Conservation (phyloP, 2,329 filamentous ascomycete genomes). For the Monosporascus sp. region DNA sequence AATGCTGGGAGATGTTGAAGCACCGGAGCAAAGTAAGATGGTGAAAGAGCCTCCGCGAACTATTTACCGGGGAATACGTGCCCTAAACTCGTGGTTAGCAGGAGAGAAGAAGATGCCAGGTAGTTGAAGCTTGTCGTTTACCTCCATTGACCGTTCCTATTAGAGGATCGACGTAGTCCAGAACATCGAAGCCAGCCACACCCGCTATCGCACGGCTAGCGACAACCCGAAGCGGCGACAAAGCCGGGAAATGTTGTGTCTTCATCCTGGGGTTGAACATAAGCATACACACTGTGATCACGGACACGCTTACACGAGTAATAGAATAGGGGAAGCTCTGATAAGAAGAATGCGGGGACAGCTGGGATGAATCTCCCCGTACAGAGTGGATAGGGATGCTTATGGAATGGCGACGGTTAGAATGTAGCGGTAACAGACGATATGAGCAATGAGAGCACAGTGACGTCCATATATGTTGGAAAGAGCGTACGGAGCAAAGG, state of each 20-base stretch:
- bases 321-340: no score
- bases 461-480: no score
- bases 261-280: not conserved
- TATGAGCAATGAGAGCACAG: no score
- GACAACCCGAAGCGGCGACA: not conserved
- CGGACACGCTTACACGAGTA: not conserved
- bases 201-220: not conserved
- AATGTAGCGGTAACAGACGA: no score
- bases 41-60: no score
- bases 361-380: no score
- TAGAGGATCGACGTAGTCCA: slow-evolving; percentile 26
- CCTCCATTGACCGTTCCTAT: slow-evolving; percentile 30
- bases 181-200: not conserved
- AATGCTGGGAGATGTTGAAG: not conserved
- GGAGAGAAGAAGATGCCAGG: not conserved
- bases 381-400: no score
- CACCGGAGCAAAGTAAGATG: not conserved
- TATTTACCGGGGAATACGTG: slow-evolving; percentile 26
- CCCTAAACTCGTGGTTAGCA: slow-evolving; percentile 17
- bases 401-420: no score
- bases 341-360: no score
- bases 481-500: no score
- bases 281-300: not conserved
- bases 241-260: not conserved
- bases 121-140: slow-evolving; percentile 5